Conservation (phyloP, 768 basidiomycete species). For the Nevesoporus exiguus region DNA sequence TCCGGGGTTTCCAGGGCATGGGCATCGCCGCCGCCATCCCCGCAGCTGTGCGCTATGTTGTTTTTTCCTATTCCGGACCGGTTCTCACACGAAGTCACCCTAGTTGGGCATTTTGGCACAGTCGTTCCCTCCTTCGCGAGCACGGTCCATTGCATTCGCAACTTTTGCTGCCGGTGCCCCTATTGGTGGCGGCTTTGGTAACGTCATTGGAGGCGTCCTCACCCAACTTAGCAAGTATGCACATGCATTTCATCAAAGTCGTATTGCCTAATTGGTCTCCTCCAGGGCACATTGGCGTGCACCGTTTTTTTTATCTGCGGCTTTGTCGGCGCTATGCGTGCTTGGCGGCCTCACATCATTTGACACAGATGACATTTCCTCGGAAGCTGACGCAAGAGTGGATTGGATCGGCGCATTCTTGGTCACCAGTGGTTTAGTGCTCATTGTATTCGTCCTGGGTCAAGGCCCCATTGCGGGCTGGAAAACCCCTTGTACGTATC, state of each 20-base stretch:
- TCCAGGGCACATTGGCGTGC: constrained; percentile 60
- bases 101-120: constrained; percentile 82
- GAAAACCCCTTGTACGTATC: constrained; percentile 49
- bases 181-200: constrained; percentile 71
- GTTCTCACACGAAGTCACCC: background rate
- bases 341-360: constrained; percentile 57
- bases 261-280: background rate
- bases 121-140: constrained; percentile 63
- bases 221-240: constrained; percentile 49
- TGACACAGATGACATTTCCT: constrained; percentile 48
- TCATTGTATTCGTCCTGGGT: constrained; percentile 72
- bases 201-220: constrained; percentile 65
- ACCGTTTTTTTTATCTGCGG: constrained; percentile 57
- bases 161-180: constrained; percentile 85
- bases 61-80: background rate
- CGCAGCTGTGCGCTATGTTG: constrained; percentile 48
- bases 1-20: constrained; percentile 78
- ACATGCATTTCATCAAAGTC: background rate
- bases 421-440: constrained; percentile 59
- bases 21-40: constrained; percentile 77
- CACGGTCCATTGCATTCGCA: constrained; percentile 75
- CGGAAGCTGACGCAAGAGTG: constrained; percentile 44
- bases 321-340: constrained; percentile 49
- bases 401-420: constrained; percentile 78
- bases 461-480: constrained; percentile 66